A percentile compares a stretch with the other conserved stretches of the same genome.
phyloP scores from a whole-genome alignment of 1,139 yeast genomes.

The Kurtzmaniella quercitrusa region DNA sequence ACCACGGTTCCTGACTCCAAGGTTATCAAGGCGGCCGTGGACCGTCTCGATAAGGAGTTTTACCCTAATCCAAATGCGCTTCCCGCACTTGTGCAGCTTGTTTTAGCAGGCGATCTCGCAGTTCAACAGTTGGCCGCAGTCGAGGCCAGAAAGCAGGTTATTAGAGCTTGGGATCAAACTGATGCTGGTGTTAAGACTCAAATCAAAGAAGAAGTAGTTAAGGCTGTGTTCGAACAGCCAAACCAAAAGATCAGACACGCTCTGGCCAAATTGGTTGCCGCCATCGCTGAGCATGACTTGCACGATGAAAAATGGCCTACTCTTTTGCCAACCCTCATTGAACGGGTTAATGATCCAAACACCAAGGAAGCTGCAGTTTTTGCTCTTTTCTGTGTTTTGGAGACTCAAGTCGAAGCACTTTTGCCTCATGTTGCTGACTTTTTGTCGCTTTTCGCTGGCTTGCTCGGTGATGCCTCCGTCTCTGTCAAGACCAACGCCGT shows the following conservation, averaged over 20 bases:
- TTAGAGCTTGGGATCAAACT: conserved; percentile 64
- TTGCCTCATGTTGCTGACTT: conserved; percentile 62
- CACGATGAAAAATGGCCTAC: conserved; percentile 69
- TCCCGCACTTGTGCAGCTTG: conserved; percentile 78
- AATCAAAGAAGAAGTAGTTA: conserved; percentile 66
- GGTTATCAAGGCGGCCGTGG: conserved; percentile 80
- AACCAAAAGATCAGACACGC: conserved; percentile 79
- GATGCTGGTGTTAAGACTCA: conserved; percentile 52
- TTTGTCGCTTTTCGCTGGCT: conserved; percentile 60
- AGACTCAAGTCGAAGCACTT: conserved; percentile 65
- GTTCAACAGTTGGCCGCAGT: conserved; percentile 88
- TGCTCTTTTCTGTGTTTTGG: conserved; percentile 73
- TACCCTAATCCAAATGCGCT: conserved; percentile 69
- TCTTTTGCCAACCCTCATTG: conserved; percentile 66
- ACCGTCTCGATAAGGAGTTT: conserved; percentile 67
- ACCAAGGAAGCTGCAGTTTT: conserved; percentile 84
- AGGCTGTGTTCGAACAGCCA: conserved; percentile 55
- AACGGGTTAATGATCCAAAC: conserved; percentile 61
- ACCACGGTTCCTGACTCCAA: conserved; percentile 74
- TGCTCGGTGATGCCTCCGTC: conserved; percentile 66
- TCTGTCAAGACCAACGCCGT: conserved; percentile 83
- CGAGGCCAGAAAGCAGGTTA: conserved; percentile 83
- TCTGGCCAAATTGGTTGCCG: conserved; percentile 82
- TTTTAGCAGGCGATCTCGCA: conserved; percentile 57
- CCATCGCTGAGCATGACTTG: conserved; percentile 77